Evolutionary conservation across 2,329 filamentous ascomycete genomes (phyloP).

Genomic region (Pseudogymnoascus sp.): DNA sequence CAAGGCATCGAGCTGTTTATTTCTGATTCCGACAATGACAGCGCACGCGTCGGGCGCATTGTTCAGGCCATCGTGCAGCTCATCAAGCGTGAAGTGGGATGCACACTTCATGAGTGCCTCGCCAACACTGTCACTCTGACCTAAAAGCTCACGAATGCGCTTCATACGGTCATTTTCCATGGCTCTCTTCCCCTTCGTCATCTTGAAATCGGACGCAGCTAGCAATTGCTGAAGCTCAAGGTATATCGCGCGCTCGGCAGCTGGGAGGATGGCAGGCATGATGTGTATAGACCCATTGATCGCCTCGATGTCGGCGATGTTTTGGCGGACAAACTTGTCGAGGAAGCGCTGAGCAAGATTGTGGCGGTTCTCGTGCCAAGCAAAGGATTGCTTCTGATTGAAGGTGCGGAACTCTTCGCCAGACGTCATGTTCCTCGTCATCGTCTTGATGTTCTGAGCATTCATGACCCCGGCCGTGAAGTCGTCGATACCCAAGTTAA

Average conservation of each 20-base stretch:
- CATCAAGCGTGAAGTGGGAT: slow-evolving; percentile 30
- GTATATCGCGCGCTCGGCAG: slow-evolving; percentile 46
- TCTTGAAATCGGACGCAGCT: slow-evolving; percentile 40
- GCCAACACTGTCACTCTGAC: slow-evolving; percentile 39
- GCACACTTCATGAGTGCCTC: slow-evolving; percentile 46
- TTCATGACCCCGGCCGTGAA: slow-evolving; percentile 36
- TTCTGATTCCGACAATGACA: slow-evolving; percentile 27
- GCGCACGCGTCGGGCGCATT: slow-evolving; percentile 28
- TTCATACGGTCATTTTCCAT: slow-evolving; percentile 31
- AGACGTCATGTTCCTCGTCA: slow-evolving; percentile 36
- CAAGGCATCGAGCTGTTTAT: slow-evolving; percentile 21
- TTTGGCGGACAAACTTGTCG: slow-evolving; percentile 33
- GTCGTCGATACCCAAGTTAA: slow-evolving; percentile 48
- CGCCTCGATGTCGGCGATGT: slow-evolving; percentile 36
- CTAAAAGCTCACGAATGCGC: slow-evolving; percentile 39
- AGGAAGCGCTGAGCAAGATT: slow-evolving; percentile 48
- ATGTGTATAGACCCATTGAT: slow-evolving; percentile 39
- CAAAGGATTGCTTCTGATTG: slow-evolving; percentile 39
- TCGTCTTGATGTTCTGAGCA: slow-evolving; percentile 36
- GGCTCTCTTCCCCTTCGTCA: slow-evolving; percentile 29
- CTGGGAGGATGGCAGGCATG: slow-evolving; percentile 35
- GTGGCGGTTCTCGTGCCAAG: slow-evolving; percentile 46
- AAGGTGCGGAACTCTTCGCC: slow-evolving; percentile 51
- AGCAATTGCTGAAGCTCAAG: slow-evolving; percentile 47
- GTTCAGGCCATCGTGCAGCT: slow-evolving; percentile 23